Base-by-base conservation (phyloP, 2,329 filamentous ascomycete species). In the Penicillium concentricum region DNA sequence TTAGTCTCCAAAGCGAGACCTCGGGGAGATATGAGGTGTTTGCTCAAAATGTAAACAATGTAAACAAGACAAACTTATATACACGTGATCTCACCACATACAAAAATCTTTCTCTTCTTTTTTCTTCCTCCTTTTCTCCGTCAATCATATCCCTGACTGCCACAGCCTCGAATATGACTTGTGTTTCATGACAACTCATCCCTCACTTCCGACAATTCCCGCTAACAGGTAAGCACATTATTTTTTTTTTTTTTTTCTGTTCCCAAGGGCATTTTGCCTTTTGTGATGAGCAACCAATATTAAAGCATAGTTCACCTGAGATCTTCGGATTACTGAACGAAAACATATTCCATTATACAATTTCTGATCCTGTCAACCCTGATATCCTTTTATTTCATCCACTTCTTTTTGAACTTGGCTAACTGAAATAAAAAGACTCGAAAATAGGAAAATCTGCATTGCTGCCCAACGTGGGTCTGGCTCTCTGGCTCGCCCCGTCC, bases 301-400 rank as follows among this genome's bases (percentile, higher is more conserved):
- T 61, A 66, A 69, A 69, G 73, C 72, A 75, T 76, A 76, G 73
- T 76, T 76, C 73, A 76, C 66, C 72, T 74, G 72, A 76, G 67
- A 68, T 73, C 72, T 70, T 66, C 67, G 67, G 67, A 72, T 70
- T 65, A 54, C 58, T 75, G 73, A 75, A 74, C 72, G 73, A 75
- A 63, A 73, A 74, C 65, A 64, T 64, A 67, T 66, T 72, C 69
- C 72, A 74, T 74, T 69, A 72, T 73, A 70, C 66, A 66, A 65
- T 63, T 72, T 72, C 70, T 72, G 69, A 73, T 60, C 62, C 47
- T 60, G 45, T 59, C 57, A 55, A 24, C n/a, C 20, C 22, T 22
- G 13, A 51, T 28, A 4, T 54, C 15, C 50, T 49, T 28, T 60
- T 51, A 58, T 51, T 38, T 48, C 47, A 18, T 28, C 7, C 18